A percentile compares a stretch with the other conserved stretches of the same genome.
Conservation (phyloP, 257 asterid genomes). For the Nicotiana sylvestris region DNA sequence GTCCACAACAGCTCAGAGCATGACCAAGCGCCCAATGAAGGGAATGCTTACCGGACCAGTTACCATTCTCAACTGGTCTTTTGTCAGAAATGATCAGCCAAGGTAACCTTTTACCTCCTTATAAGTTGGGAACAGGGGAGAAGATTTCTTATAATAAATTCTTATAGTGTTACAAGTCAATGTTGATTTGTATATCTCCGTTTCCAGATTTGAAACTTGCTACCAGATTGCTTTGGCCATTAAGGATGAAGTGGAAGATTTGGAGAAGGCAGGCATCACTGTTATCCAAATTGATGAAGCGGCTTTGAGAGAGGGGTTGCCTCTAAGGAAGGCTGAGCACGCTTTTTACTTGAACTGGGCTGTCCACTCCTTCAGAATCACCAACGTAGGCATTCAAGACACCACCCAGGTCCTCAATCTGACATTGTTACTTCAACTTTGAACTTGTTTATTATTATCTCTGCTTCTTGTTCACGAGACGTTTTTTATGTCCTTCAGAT, state of each 20-base stretch:
- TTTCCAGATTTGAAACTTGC: slow-evolving; percentile 71
- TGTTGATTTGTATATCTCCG: slow-evolving; percentile 10
- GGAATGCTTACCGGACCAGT: slow-evolving; percentile 99
- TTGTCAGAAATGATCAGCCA: slow-evolving; percentile 90
- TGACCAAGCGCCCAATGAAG: slow-evolving; percentile 99
- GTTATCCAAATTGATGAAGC: slow-evolving; percentile 94
- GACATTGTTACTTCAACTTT: background rate
- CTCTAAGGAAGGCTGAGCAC: slow-evolving; percentile 89
- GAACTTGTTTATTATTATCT: background rate
- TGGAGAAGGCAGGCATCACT: slow-evolving; percentile 82
- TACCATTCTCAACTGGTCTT: slow-evolving; percentile 96
- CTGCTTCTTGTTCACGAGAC: background rate
- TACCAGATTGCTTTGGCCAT: slow-evolving; percentile 91
- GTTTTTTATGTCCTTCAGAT: background rate
- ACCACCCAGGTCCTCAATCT: background rate
- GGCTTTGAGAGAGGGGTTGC: slow-evolving; percentile 90
- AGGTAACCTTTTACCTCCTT: slow-evolving; percentile 35
- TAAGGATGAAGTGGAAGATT: slow-evolving; percentile 95
- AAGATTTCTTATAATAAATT: too few species aligned
- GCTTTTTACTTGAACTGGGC: slow-evolving; percentile 96
- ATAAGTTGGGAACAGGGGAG: too few species aligned
- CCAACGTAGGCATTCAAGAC: slow-evolving; percentile 11
- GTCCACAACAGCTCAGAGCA: slow-evolving; percentile 92
- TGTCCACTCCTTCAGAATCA: slow-evolving; percentile 94
- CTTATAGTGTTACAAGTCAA: background rate